These are phyloP conservation scores for Chlorella sorokiniana DNA, from an alignment of 139 green algal species.

Conservation along the genomic window DNA sequence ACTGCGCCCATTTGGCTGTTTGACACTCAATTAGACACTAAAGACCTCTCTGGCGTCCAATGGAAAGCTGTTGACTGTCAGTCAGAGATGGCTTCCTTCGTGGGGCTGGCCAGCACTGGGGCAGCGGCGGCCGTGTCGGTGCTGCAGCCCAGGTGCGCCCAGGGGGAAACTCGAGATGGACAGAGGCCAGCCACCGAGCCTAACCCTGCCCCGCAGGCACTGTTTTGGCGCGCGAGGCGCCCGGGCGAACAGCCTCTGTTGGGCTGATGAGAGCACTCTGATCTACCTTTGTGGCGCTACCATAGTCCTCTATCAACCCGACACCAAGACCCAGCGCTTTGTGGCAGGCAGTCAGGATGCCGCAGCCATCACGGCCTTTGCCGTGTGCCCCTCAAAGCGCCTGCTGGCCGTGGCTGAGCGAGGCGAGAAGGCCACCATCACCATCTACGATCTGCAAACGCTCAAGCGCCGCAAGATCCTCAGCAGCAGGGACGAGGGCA, in stretches of 20 bases:
- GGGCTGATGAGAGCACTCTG: constrained; percentile 76
- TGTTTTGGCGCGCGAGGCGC: constrained; percentile 79
- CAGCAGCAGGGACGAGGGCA: constrained; percentile 62
- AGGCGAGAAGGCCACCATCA: constrained; percentile 66
- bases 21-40: neutral
- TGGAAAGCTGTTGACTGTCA: neutral
- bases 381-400: constrained; percentile 71
- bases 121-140: neutral
- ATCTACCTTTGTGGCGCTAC: constrained; percentile 82
- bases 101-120: neutral
- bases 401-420: constrained; percentile 83
- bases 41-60: neutral
- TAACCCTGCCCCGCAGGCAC: constrained; percentile 56
- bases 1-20: neutral
- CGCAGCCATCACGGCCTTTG: constrained; percentile 78
- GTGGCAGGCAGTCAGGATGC: constrained; percentile 68
- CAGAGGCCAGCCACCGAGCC: neutral
- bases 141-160: constrained; percentile 2
- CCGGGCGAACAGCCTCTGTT: constrained; percentile 74
- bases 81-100: neutral
- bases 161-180: neutral
- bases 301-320: constrained; percentile 76
- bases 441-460: constrained; percentile 87
- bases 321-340: constrained; percentile 70
- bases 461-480: constrained; percentile 89